Conservation (phyloP, 1,139 yeast species). For the Chernovozyma sophiae-reginae region DNA sequence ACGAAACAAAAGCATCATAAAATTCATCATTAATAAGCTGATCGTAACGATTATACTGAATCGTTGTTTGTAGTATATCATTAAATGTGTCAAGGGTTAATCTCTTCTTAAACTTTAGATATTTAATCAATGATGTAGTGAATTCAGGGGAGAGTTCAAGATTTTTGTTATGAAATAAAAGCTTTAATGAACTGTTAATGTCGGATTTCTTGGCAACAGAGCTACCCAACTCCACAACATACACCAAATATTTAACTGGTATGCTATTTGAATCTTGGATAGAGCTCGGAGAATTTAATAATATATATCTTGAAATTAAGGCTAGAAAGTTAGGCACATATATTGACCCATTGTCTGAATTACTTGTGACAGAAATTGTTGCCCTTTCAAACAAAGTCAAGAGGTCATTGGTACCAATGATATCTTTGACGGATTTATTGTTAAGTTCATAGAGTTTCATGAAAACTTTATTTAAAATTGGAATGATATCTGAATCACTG, state of each 20-base stretch:
- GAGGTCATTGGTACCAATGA: conserved; percentile 11
- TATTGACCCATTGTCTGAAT: conserved; percentile 6
- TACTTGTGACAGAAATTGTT: conserved; percentile 8
- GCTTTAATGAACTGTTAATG: conserved; percentile 1
- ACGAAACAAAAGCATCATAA: conserved; percentile 17
- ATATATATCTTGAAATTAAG: conserved; percentile 18
- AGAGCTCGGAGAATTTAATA: conserved; percentile 10
- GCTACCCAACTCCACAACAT: conserved; percentile 23
- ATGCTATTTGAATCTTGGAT: conserved; percentile 8
- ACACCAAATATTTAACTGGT: conserved; percentile 18
- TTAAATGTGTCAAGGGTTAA: conserved; percentile 24
- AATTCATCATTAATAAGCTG: conserved; percentile 17
- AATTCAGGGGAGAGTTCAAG: conserved; percentile 15
- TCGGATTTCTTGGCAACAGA: conserved; percentile 2
- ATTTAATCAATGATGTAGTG: conserved; percentile 18
- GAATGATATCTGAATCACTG: conserved; percentile 11
- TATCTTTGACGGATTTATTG: conserved; percentile 7
- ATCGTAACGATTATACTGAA: conserved; percentile 7
- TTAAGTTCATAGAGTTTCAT: conserved; percentile 16
- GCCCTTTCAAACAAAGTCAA: conserved; percentile 19
- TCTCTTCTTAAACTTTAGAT: conserved; percentile 12
- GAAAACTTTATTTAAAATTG: conserved; percentile 18
- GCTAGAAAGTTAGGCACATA: conserved; percentile 27
- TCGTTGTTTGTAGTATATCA: conserved; percentile 12
- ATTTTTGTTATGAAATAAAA: conserved; percentile 3